Evolutionary conservation across 352 stramenopile genomes (phyloP).

Genomic region (Bremia lactucae): DNA sequence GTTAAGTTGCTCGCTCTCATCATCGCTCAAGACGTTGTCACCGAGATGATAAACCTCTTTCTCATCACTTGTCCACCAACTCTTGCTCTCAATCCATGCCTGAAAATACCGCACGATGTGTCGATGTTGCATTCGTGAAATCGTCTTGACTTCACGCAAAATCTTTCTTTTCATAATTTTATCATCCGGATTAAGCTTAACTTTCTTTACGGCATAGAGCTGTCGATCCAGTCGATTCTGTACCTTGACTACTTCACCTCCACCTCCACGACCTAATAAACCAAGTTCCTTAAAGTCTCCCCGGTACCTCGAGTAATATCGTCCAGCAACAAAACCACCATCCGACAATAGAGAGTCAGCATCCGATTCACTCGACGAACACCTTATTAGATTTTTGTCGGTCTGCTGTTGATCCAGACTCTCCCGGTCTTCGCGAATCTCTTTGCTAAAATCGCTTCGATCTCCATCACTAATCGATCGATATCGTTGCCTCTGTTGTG

Average conservation of each 20-base stretch:
- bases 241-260: constrained; percentile 78
- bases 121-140: constrained; percentile 93
- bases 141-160: constrained; percentile 91
- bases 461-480: constrained; percentile 50
- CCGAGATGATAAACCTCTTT: constrained; percentile 35
- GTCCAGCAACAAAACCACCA: constrained; percentile 25
- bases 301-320: constrained; percentile 67
- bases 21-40: constrained; percentile 23
- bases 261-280: constrained; percentile 67
- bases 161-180: constrained; percentile 93
- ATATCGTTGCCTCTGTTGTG: constrained; percentile 42
- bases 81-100: constrained; percentile 79
- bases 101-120: constrained; percentile 94
- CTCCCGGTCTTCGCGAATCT: constrained; percentile 25
- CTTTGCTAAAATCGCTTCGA: constrained; percentile 21
- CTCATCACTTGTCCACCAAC: constrained; percentile 34
- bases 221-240: constrained; percentile 75
- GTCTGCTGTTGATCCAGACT: constrained; percentile 30
- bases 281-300: constrained; percentile 82
- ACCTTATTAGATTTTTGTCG: constrained; percentile 12
- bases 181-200: constrained; percentile 77
- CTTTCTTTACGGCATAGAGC: constrained; percentile 81
- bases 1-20: constrained; percentile 4
- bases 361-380: constrained; percentile 22
- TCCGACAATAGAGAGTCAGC: constrained; percentile 40